Evolutionary conservation across 2,329 filamentous ascomycete species (phyloP), one percentile per base, ranked within the genome.

Genomic region (Aspergillus caelatus): DNA sequence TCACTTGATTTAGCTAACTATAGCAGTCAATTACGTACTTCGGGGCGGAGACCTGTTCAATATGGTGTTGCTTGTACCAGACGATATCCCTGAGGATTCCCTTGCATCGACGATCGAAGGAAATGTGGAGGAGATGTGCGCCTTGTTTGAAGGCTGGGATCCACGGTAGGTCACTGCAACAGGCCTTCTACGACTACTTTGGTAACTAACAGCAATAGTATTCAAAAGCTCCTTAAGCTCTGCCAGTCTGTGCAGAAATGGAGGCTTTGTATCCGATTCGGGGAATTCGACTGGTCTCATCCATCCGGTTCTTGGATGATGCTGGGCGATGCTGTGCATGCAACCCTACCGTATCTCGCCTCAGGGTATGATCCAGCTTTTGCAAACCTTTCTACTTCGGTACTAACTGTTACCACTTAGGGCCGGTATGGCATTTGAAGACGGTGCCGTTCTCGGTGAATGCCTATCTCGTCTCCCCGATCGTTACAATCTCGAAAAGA

Each of bases 271-370:
- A 87, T 86, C 62, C 80, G 86, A 1, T 81, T 82, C 1, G 82
- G 82, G 6, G 79, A 88, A 43, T 80, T 82, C n/a, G 77, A 79
- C 1, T 90, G 88, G 88, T 85, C 81, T 0, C 83, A 89, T 65
- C 75, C 82, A 0, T 84, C 81, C 0, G 86, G 82, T 0, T 77
- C 84, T 0, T 88, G 88, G 68, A 84, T 85, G 0, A 81, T 90
- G 70, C 78, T 90, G 0, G 88, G 88, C 0, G 88, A 90, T 68
- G 85, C 87, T 0, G 86, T 87, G 2, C 87, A 90, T 65, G 87
- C 88, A 0, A 89, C 86, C 0, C 78, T 90, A 0, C 88, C 88
- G 0, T 90, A 90, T 70, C 78, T 88, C 0, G 85, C 86, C 2
- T 81, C 77, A 8, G 82, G 75, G 74, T 75, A 68, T 19, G 61